Percentiles rank a stretch among this genome's conserved stretches.
Conservation (phyloP, 225 moss, liverwort and hornwort genomes). For the Polytrichum commune region DNA sequence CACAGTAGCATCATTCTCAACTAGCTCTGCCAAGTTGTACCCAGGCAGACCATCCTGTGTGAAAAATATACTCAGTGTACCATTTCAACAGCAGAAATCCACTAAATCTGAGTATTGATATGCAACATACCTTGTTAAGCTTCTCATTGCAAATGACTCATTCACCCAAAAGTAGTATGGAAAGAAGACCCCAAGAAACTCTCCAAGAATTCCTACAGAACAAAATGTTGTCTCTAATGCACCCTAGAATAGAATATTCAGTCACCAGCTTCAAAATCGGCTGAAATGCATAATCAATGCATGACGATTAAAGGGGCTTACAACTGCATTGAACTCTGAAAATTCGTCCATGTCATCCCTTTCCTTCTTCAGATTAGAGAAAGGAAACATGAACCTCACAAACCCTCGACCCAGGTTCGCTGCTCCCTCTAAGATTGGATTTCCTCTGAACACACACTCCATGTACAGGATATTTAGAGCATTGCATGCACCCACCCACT, state of each 20-base stretch:
- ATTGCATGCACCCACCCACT: no score
- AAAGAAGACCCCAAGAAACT: neutral
- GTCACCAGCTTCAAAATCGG: no score
- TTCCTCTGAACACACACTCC: constrained; percentile 22
- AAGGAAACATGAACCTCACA: constrained; percentile 46
- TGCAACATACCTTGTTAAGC: neutral
- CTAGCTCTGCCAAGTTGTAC: constrained; percentile 29
- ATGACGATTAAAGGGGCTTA: constrained; percentile 15
- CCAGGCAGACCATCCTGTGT: constrained; percentile 25
- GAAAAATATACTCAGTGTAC: neutral
- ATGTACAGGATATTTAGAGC: constrained; percentile 9
- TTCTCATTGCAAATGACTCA: neutral
- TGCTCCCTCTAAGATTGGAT: constrained; percentile 35
- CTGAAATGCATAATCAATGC: no score
- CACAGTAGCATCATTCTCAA: constrained; percentile 23
- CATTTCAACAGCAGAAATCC: neutral
- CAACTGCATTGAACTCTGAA: constrained; percentile 21
- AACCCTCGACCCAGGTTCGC: constrained; percentile 43
- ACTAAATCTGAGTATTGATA: neutral
- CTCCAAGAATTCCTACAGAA: neutral
- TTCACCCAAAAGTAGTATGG: no score
- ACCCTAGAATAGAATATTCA: neutral
- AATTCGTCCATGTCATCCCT: constrained; percentile 30
- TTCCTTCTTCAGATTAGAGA: constrained; percentile 47
- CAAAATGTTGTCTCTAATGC: neutral